A percentile compares a stretch with the other conserved stretches of the same genome.
Evolutionary conservation across 192 early-diverging fungal species (phyloP).

Genomic region (Cetraspora pellucida): DNA sequence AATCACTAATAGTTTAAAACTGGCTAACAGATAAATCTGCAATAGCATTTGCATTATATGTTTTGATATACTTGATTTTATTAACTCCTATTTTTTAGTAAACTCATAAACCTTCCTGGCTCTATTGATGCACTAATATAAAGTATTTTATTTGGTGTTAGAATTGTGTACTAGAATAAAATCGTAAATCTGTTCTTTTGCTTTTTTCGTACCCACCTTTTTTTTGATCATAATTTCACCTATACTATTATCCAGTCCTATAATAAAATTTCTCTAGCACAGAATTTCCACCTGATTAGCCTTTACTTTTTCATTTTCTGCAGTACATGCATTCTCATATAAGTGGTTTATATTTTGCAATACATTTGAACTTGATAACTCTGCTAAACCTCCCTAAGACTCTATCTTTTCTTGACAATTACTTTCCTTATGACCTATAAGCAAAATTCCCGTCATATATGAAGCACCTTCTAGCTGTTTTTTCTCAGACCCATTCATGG

Average conservation of each 20-base stretch:
- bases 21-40: slow-evolving; percentile 14
- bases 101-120: slow-evolving; percentile 25
- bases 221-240: slow-evolving; percentile 21
- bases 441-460: neutral
- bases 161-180: slow-evolving; percentile 29
- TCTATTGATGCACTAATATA: slow-evolving; percentile 9
- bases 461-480: no score
- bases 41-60: slow-evolving; percentile 31
- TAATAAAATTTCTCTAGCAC: slow-evolving; percentile 5
- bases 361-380: neutral
- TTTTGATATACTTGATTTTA: slow-evolving; percentile 31
- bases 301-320: slow-evolving; percentile 15
- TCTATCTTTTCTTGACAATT: slow-evolving; percentile 11
- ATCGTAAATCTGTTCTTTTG: slow-evolving; percentile 19
- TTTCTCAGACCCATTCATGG: neutral
- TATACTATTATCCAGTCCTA: neutral
- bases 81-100: slow-evolving; percentile 25
- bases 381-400: no score
- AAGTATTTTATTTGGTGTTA: slow-evolving; percentile 18
- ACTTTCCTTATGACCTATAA: neutral
- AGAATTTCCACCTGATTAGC: slow-evolving; percentile 21
- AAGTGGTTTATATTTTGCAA: neutral
- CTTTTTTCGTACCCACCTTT: neutral
- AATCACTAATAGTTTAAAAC: slow-evolving; percentile 32
- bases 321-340: slow-evolving; percentile 17